Evolutionary conservation across 1,139 yeast species (phyloP).

Genomic region (Taphrina sp.): DNA sequence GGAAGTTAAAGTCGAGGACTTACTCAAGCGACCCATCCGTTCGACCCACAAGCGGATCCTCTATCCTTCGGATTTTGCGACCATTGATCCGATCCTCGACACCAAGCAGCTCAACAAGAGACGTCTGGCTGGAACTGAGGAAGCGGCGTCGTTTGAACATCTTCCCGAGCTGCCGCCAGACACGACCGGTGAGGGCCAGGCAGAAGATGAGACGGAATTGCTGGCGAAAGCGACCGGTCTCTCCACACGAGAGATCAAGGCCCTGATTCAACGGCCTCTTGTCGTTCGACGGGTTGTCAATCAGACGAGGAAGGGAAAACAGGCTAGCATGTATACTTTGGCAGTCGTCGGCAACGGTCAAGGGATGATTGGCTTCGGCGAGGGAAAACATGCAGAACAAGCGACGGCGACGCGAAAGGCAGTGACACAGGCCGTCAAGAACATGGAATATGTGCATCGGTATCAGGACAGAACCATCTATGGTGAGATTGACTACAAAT

Average conservation of each 20-base stretch:
- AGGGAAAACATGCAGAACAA: conserved; percentile 84
- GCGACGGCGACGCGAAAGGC: conserved; percentile 81
- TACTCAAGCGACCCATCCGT: conserved; percentile 10
- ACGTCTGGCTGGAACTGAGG: not conserved
- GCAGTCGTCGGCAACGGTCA: conserved; percentile 90
- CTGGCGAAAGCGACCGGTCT: conserved; percentile 29
- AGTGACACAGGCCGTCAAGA: conserved; percentile 91
- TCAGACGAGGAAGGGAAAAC: conserved; percentile 93
- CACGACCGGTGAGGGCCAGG: conserved; percentile 29
- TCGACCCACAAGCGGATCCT: conserved; percentile 38
- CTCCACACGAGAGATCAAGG: conserved; percentile 24
- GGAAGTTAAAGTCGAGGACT: conserved; percentile 11
- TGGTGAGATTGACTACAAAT: conserved; percentile 79
- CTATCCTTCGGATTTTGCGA: conserved; percentile 45
- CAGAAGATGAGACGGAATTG: conserved; percentile 27
- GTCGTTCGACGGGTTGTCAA: conserved; percentile 68
- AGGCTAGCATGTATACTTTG: conserved; percentile 75
- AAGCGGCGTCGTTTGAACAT: not conserved
- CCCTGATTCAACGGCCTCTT: conserved; percentile 31
- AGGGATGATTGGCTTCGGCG: conserved; percentile 94
- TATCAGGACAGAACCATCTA: conserved; percentile 88
- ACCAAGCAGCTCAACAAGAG: not conserved
- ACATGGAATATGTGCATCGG: conserved; percentile 75
- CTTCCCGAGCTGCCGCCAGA: conserved; percentile 27
- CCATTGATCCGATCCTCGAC: conserved; percentile 36